Evolutionary conservation across 73 alveolate species (phyloP).

Genomic region (Breviolum minutum): DNA sequence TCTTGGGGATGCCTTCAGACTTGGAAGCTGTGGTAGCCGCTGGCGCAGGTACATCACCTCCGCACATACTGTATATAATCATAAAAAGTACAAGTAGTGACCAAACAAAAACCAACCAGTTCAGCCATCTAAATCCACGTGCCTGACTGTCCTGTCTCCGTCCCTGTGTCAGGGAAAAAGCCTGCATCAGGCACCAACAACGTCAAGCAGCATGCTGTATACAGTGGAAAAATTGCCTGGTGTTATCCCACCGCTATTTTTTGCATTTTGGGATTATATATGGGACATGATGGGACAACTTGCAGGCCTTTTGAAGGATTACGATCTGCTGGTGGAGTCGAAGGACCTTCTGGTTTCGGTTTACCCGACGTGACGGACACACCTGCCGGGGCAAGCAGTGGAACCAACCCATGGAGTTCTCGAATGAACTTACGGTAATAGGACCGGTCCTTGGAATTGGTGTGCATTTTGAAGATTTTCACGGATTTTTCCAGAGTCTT

Average conservation of each 20-base stretch:
- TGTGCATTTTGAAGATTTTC: background rate
- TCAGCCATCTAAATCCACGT: too few species aligned
- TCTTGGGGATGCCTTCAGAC: too few species aligned
- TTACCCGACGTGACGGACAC: background rate
- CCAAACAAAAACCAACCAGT: too few species aligned
- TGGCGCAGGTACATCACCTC: too few species aligned
- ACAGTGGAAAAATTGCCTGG: background rate
- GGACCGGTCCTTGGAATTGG: background rate
- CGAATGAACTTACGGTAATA: background rate
- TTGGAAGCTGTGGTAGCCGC: too few species aligned
- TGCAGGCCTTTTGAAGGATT: background rate
- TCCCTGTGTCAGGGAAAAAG: too few species aligned
- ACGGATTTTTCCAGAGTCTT: background rate
- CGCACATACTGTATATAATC: too few species aligned
- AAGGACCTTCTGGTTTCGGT: background rate
- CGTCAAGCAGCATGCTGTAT: background rate
- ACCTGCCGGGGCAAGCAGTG: background rate
- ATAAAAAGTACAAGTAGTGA: too few species aligned
- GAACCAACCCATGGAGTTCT: background rate
- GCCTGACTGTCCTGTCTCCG: too few species aligned
- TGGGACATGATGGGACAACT: background rate
- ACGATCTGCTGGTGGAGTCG: constrained; percentile 22
- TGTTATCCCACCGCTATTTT: background rate
- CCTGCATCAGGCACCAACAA: too few species aligned
- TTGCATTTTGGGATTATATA: background rate